Evolutionary conservation across 257 asterid species (phyloP).

Genomic region (Nicotiana knightiana): DNA sequence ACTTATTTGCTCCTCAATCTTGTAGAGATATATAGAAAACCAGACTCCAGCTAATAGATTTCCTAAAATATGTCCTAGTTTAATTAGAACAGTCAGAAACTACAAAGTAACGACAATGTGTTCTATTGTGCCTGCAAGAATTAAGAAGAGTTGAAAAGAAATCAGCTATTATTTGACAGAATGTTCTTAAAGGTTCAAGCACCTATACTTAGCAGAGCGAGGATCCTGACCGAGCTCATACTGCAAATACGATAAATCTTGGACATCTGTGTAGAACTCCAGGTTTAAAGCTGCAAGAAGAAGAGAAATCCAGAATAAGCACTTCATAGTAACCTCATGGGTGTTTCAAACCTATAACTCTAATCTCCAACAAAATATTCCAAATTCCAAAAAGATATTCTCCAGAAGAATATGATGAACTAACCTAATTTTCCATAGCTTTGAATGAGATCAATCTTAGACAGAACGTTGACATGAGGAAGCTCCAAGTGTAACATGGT

Average conservation of each 20-base stretch:
- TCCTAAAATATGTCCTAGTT: background rate
- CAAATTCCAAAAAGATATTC: background rate
- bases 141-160: background rate
- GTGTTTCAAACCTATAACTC: background rate
- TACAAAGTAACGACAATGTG: background rate
- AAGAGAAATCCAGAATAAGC: conserved; percentile 10
- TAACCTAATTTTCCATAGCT: conserved; percentile 86
- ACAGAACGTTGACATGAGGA: conserved; percentile 91
- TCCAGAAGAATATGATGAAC: conserved; percentile 1
- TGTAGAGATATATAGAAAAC: background rate
- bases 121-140: background rate
- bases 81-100: background rate
- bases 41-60: background rate
- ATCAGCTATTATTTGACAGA: background rate
- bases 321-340: conserved; percentile 1
- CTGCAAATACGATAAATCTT: conserved; percentile 79
- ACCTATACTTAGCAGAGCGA: conserved; percentile 81
- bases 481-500: conserved; percentile 96
- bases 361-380: conserved; percentile 8
- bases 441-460: conserved; percentile 94
- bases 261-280: conserved; percentile 94
- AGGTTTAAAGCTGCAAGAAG: conserved; percentile 80
- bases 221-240: conserved; percentile 86
- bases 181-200: background rate
- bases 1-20: background rate